Percentiles rank a stretch among this genome's conserved stretches.
These are phyloP conservation scores for Piper betle DNA, from an alignment of 164 flowering plant genomes.

Conservation along the genomic window DNA sequence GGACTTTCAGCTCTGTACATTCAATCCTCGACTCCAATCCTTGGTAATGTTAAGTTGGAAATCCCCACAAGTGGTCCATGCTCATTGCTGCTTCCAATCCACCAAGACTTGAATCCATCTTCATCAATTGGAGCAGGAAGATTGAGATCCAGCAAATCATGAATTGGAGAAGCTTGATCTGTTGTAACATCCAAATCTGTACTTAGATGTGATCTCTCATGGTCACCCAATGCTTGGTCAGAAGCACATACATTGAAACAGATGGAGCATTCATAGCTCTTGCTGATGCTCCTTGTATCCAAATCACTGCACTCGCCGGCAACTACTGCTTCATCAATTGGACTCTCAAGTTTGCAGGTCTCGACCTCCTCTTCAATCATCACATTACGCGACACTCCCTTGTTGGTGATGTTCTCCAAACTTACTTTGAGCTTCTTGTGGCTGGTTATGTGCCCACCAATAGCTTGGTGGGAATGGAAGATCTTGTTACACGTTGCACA, in stretches of 20 bases:
- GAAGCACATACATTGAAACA: conserved; percentile 50
- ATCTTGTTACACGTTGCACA: conserved; percentile 38
- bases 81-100: conserved; percentile 18
- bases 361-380: conserved; percentile 13
- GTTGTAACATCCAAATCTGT: conserved; percentile 18
- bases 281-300: conserved; percentile 19
- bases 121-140: conserved; percentile 55
- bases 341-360: conserved; percentile 6
- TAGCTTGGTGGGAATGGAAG: conserved; percentile 47
- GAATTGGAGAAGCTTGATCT: conserved; percentile 11
- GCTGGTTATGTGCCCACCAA: conserved; percentile 51
- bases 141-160: conserved; percentile 46
- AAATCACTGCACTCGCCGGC: conserved; percentile 14
- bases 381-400: conserved; percentile 11
- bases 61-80: conserved; percentile 22
- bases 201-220: conserved; percentile 52
- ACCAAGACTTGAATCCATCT: conserved; percentile 26
- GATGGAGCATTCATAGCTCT: conserved; percentile 45
- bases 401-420: conserved; percentile 35
- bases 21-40: conserved; percentile 12
- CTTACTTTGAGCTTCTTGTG: conserved; percentile 32
- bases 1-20: conserved; percentile 23
- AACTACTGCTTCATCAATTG: neutral
- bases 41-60: conserved; percentile 8
- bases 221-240: conserved; percentile 75